These are phyloP conservation scores for Dryadomyces quercivorus DNA, from an alignment of 2,329 filamentous ascomycete species.

Conservation along the genomic window DNA sequence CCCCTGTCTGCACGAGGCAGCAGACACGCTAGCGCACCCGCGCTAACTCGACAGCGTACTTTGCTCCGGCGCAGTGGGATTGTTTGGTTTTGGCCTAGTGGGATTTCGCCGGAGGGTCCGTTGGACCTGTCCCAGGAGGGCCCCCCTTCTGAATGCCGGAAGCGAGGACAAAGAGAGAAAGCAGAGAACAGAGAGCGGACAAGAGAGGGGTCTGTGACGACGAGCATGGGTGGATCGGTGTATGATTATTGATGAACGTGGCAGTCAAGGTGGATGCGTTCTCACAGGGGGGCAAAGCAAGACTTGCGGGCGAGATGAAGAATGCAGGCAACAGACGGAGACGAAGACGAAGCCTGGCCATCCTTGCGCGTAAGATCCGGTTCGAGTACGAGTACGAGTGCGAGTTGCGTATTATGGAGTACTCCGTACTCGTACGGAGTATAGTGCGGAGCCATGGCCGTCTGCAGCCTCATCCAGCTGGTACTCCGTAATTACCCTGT, in stretches of 20 bases:
- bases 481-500: too few relatives aligned
- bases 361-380: background rate
- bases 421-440: background rate
- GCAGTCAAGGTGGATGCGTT: too few relatives aligned
- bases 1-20: constrained; percentile 8
- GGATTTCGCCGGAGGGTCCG: background rate
- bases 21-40: background rate
- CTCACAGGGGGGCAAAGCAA: too few relatives aligned
- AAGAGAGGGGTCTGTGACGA: too few relatives aligned
- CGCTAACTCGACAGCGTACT: constrained; percentile 8
- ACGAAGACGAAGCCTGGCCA: too few relatives aligned
- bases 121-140: background rate
- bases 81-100: background rate
- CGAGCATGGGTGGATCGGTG: too few relatives aligned
- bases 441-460: too few relatives aligned
- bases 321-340: too few relatives aligned
- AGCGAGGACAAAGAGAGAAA: background rate
- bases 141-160: background rate
- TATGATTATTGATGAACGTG: too few relatives aligned
- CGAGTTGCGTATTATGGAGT: background rate
- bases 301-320: too few relatives aligned
- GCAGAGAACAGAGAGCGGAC: too few relatives aligned
- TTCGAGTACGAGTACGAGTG: background rate
- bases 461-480: background rate
- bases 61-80: constrained; percentile 6